Percentiles rank a stretch among this genome's conserved stretches.
These are phyloP conservation scores for Acaromyces ingoldii DNA, from an alignment of 1,284 basidiomycete species.

Conservation along the genomic window DNA sequence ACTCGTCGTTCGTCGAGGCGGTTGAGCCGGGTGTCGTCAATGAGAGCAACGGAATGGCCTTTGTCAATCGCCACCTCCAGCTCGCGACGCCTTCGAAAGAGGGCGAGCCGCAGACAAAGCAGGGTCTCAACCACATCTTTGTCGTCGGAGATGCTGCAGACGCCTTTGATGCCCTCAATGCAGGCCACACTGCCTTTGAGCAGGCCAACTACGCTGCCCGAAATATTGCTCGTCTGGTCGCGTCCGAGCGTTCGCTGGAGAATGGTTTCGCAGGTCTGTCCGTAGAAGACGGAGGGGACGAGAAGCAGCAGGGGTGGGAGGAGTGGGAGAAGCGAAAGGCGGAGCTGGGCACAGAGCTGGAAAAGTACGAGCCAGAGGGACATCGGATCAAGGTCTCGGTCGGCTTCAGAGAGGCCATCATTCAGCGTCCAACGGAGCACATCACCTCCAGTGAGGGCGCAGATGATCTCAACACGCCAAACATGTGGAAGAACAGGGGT, in stretches of 20 bases:
- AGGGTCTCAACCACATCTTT: constrained; percentile 13
- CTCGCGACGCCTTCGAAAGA: not conserved
- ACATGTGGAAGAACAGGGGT: constrained; percentile 6
- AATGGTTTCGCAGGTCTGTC: too few relatives aligned
- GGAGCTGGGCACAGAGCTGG: constrained; percentile 1
- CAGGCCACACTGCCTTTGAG: constrained; percentile 28
- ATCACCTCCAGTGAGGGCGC: not conserved
- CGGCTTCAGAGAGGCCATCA: not conserved
- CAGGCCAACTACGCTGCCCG: constrained; percentile 21
- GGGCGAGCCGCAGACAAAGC: not conserved
- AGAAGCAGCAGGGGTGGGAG: not conserved
- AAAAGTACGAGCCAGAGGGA: constrained; percentile 8
- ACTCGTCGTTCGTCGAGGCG: constrained; percentile 10
- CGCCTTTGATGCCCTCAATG: constrained; percentile 30
- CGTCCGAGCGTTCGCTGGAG: too few relatives aligned
- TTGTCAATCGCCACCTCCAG: constrained; percentile 16
- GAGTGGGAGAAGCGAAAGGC: not conserved
- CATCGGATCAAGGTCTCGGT: constrained; percentile 10
- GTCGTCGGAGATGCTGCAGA: constrained; percentile 28
- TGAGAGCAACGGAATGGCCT: constrained; percentile 15
- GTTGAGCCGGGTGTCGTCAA: constrained; percentile 5
- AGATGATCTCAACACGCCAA: constrained; percentile 7
- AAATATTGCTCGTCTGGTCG: constrained; percentile 17
- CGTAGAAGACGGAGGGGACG: not conserved
- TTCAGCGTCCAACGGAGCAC: constrained; percentile 1